Conservation (phyloP, 169 alveolate species). For the Eimeria sp. region DNA sequence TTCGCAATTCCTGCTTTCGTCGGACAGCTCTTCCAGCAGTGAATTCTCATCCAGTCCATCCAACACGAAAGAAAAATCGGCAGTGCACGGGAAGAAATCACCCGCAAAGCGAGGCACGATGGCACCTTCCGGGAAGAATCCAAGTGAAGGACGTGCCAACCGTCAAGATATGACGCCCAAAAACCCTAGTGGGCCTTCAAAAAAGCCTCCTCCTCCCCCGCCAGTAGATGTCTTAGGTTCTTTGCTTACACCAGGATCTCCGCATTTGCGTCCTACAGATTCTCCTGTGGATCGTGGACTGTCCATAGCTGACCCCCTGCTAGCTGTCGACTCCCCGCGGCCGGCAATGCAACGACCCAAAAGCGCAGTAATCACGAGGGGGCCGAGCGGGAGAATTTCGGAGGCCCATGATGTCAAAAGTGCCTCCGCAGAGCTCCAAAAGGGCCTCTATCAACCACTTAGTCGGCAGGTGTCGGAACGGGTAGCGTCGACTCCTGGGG, state of each 20-base stretch:
- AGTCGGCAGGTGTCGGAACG: slow-evolving; percentile 33
- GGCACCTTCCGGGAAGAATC: slow-evolving; percentile 16
- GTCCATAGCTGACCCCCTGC: slow-evolving; percentile 39
- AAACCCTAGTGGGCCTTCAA: background rate
- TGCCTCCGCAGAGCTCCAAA: slow-evolving; percentile 29
- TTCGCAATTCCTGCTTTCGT: slow-evolving; percentile 50
- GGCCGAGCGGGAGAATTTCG: background rate
- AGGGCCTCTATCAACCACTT: background rate
- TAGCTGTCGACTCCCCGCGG: slow-evolving; percentile 16
- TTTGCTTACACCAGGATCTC: slow-evolving; percentile 20
- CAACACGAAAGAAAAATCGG: background rate
- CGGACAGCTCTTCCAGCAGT: slow-evolving; percentile 74
- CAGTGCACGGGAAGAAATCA: background rate
- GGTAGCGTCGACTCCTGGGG: slow-evolving; percentile 19
- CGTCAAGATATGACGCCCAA: slow-evolving; percentile 10
- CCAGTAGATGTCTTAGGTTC: slow-evolving; percentile 39
- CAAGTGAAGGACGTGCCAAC: background rate
- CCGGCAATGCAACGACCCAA: slow-evolving; percentile 34
- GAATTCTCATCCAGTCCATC: background rate
- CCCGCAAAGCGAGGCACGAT: slow-evolving; percentile 24
- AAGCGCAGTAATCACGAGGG: slow-evolving; percentile 61
- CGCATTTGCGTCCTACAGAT: background rate
- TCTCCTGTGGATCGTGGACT: slow-evolving; percentile 5
- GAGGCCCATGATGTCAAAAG: slow-evolving; percentile 26
- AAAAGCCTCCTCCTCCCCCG: slow-evolving; percentile 56